Evolutionary conservation across 1,139 yeast genomes (phyloP), one percentile per base, ranked within the genome.

Genomic region (Geotrichum carabidarum): DNA sequence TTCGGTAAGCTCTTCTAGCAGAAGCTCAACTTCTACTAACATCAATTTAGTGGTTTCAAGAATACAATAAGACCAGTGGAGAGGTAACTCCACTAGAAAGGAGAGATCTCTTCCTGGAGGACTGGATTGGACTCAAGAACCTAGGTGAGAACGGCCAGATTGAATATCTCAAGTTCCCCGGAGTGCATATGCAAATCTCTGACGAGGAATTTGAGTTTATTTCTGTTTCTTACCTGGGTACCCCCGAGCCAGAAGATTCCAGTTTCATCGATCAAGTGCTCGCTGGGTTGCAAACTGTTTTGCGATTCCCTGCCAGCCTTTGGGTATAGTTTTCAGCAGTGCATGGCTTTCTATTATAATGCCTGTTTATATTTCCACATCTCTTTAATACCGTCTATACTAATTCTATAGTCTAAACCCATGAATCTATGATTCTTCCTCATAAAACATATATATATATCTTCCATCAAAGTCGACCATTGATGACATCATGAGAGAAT

Each of bases 171-270:
- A 65, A 69, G 3, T 73, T 86, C 18, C 79, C 82, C 36, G 89
- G 81, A 14, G 74, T 68, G 3, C 95, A 87, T 66, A 84, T 87
- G 90, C 71, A 73, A 32, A 78, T 87, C 11, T 35, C 50, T n/a
- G 44, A 42, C 34, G 44, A 42, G 27, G 44, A 42, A 17, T 15
- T 42, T 27, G 44, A 42, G 31, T 42, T 2, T 17, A 27, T 42
- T 5, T 17, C 31, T 15, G 31, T 22, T 2, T n/a, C 22, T 8
- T 42, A 42, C 27, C 34, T 42, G 14, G 44, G 44, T 4, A 12
- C 44, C 2, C 12, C 9, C 11, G 40, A 12, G 17, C 32, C 12
- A 22, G 32, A 42, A 2, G 34, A 4, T n/a, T 8, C 14, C 17
- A 27, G 9, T 15, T 7, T 15, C 14, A 27, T 34, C 11, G 17